Evolutionary conservation across 2,329 filamentous ascomycete genomes (phyloP).

Genomic region (Aspergillus sp.): DNA sequence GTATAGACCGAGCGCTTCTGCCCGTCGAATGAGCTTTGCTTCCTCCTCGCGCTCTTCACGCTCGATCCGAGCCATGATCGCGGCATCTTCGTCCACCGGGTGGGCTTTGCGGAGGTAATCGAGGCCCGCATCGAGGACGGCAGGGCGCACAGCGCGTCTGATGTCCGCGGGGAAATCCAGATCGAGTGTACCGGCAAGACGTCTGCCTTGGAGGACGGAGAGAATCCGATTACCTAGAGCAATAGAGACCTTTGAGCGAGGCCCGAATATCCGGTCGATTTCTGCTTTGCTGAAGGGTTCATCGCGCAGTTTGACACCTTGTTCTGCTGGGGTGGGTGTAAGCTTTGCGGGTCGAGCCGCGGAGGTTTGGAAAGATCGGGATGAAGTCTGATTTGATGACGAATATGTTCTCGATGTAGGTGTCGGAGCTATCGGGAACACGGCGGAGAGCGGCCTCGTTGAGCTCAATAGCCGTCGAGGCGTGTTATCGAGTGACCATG

Average conservation of each 20-base stretch:
- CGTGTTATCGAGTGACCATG: constrained; percentile 25
- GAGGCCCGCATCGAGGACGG: constrained; percentile 42
- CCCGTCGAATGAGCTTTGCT: constrained; percentile 41
- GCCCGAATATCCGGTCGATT: constrained; percentile 42
- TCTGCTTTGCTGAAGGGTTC: constrained; percentile 39
- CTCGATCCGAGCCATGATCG: constrained; percentile 51
- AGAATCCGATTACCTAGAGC: constrained; percentile 44
- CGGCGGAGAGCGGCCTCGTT: not conserved
- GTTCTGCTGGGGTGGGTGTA: constrained; percentile 26
- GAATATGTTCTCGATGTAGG: too few species aligned
- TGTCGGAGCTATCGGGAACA: not conserved
- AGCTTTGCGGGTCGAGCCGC: constrained; percentile 20
- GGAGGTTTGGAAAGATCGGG: constrained; percentile 28
- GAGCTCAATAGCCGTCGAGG: constrained; percentile 22
- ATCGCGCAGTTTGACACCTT: constrained; percentile 33
- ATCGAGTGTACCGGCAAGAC: constrained; percentile 51
- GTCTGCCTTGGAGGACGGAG: constrained; percentile 48
- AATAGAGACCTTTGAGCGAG: constrained; percentile 30
- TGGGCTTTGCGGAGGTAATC: constrained; percentile 48
- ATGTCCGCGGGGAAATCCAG: constrained; percentile 48
- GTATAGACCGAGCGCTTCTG: constrained; percentile 47
- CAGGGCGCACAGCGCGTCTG: constrained; percentile 34
- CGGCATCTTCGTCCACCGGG: constrained; percentile 53
- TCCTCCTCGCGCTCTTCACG: constrained; percentile 44
- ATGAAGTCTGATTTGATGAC: not conserved